A percentile compares a stretch with the other conserved stretches of the same genome.
Conservation (phyloP, 768 basidiomycete genomes). For the Ramaria sp. region DNA sequence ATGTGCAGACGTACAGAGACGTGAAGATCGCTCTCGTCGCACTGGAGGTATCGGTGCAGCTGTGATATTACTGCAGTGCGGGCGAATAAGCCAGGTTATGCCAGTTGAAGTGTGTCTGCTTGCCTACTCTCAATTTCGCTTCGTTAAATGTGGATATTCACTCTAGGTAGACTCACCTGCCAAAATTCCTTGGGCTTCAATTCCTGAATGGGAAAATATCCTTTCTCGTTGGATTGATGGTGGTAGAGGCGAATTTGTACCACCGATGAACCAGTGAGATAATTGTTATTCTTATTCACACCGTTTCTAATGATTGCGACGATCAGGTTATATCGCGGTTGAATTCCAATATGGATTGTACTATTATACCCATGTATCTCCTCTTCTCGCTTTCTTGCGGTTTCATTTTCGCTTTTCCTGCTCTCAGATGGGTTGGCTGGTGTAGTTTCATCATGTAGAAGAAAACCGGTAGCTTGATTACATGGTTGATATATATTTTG, state of each 20-base stretch:
- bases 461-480: not conserved
- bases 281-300: not conserved
- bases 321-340: not conserved
- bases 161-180: slow-evolving; percentile 49
- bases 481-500: not conserved
- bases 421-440: not conserved
- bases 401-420: not conserved
- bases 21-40: slow-evolving; percentile 69
- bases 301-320: not conserved
- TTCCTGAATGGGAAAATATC: slow-evolving; percentile 64
- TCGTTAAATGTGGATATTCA: not conserved
- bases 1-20: slow-evolving; percentile 62
- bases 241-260: slow-evolving; percentile 69
- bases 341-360: not conserved
- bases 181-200: slow-evolving; percentile 65
- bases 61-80: slow-evolving; percentile 69
- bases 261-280: slow-evolving; percentile 16
- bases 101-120: slow-evolving; percentile 48
- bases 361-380: too few species aligned
- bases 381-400: not conserved
- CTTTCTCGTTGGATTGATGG: slow-evolving; percentile 62
- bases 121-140: not conserved
- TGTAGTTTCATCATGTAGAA: not conserved
- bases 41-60: slow-evolving; percentile 68
- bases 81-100: slow-evolving; percentile 69